Evolutionary conservation across 2,329 filamentous ascomycete genomes (phyloP), one percentile per base, ranked within the genome.

Genomic region (Calonectria pseudoreteaudii): DNA sequence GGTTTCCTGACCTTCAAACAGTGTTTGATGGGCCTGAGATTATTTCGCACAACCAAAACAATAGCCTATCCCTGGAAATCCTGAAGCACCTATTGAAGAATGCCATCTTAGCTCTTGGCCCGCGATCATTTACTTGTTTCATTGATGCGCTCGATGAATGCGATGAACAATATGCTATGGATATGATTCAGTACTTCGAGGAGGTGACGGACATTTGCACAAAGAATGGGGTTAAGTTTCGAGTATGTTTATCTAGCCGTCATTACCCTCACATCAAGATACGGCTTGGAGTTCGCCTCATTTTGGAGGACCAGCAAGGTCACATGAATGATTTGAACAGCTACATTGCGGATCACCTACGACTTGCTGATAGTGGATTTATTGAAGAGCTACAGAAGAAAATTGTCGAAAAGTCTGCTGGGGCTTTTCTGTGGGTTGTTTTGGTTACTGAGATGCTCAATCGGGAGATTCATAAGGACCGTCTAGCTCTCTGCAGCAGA

Each of bases 61-160:
- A 13, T 79, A 74, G 74, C 7, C 73, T 64, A 9, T 64, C 72
- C 4, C 23, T 73, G 18, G 44, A 52, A 11, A 41, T 30, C 11
- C 38, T 84, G 1, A 76, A 79, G 34, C 72, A 80, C 0, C 62
- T 82, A 9, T 75, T 85, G 60, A n/a, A 41, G 5, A 60, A 72
- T 7, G 80, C 77, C 3, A 20, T 84, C 2, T 36, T 36, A 16
- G 23, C 26, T 13, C 75, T 80, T 9, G 73, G 34, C 6, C 66
- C 18, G 6, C 13, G 56, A 23, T 60, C 56, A 41, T 60, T 60
- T 16, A 41, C 18, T 18, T 60, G 56, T 38, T 60, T 83, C 69
- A 76, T 84, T 14, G 74, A 78, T 60, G 88, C 88, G 0, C 80
- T 90, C 0, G 88, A 90, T 44, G 88, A 90, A 74, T 89, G 87